Evolutionary conservation across 768 basidiomycete genomes (phyloP).

Genomic region (Amanita phalloides): DNA sequence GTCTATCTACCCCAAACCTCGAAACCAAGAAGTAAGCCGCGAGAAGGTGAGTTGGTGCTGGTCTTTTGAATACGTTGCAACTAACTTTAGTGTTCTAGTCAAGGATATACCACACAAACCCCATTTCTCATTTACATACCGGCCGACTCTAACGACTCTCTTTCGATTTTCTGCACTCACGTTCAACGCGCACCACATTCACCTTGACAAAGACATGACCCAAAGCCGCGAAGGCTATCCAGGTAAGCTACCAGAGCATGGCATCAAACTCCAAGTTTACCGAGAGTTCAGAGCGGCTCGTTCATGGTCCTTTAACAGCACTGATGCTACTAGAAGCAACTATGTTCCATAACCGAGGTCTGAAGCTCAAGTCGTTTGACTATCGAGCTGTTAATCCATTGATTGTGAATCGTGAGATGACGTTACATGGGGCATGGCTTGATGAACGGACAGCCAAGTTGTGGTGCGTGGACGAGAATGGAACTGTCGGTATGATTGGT

Average conservation of each 20-base stretch:
- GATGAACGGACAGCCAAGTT: constrained; percentile 29
- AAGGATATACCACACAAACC: constrained; percentile 28
- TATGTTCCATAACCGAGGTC: constrained; percentile 35
- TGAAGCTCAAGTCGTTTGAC: constrained; percentile 41
- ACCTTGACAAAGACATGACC: constrained; percentile 70
- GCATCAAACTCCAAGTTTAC: background rate
- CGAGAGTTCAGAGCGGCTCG: constrained; percentile 51
- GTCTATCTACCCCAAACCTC: constrained; percentile 40
- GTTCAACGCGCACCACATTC: constrained; percentile 80
- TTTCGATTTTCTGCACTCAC: constrained; percentile 84
- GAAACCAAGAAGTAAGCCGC: constrained; percentile 7
- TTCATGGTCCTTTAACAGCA: constrained; percentile 77
- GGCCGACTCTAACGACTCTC: constrained; percentile 57
- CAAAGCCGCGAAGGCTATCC: constrained; percentile 60
- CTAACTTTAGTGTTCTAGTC: constrained; percentile 9
- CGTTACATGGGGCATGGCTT: constrained; percentile 35
- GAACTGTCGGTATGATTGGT: constrained; percentile 62
- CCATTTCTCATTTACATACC: constrained; percentile 57
- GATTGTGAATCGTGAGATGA: constrained; percentile 38
- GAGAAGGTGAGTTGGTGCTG: background rate
- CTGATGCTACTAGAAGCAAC: constrained; percentile 64
- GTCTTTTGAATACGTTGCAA: constrained; percentile 8
- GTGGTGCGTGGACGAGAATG: constrained; percentile 47
- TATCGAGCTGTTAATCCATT: constrained; percentile 64
- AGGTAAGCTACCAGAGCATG: constrained; percentile 28